These are phyloP conservation scores for Naganishia onofrii DNA, from an alignment of 768 basidiomycete genomes.

Conservation along the genomic window DNA sequence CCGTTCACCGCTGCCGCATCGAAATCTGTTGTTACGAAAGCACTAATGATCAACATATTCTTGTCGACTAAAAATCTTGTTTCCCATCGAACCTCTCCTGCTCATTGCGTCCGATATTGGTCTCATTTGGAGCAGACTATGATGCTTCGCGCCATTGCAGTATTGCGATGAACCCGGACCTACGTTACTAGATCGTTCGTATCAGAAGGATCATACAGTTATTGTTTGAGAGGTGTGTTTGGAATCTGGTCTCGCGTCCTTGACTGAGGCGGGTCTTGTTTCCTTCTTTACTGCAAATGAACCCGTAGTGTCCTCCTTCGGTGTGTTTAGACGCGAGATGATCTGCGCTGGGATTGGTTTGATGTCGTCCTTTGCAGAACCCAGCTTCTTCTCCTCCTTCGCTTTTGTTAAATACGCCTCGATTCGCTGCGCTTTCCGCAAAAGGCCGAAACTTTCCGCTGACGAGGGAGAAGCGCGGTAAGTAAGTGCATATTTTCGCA, in stretches of 20 bases:
- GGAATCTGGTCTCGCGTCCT: too few species aligned
- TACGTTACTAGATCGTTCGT: too few species aligned
- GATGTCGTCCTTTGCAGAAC: background rate
- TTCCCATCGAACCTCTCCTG: too few species aligned
- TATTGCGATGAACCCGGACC: too few species aligned
- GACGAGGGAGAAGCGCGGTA: conserved; percentile 10
- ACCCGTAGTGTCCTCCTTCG: background rate
- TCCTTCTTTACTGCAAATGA: background rate
- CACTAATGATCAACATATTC: too few species aligned
- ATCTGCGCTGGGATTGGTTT: too few species aligned
- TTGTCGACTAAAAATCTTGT: too few species aligned
- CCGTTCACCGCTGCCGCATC: too few species aligned
- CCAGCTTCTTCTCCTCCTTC: background rate
- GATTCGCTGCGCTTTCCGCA: conserved; percentile 30
- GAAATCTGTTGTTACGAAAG: too few species aligned
- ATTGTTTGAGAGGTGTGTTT: background rate
- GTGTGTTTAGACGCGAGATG: background rate
- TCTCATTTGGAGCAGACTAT: too few species aligned
- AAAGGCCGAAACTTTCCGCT: conserved; percentile 16
- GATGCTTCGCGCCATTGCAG: conserved; percentile 25
- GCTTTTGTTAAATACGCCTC: conserved; percentile 21
- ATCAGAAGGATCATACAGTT: background rate
- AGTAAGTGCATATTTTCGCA: conserved; percentile 17
- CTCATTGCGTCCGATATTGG: background rate
- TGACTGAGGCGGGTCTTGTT: too few species aligned